A percentile compares a stretch with the other conserved stretches of the same genome.
Evolutionary conservation across 768 basidiomycete genomes (phyloP).

Genomic region (Leccinellum albellum): DNA sequence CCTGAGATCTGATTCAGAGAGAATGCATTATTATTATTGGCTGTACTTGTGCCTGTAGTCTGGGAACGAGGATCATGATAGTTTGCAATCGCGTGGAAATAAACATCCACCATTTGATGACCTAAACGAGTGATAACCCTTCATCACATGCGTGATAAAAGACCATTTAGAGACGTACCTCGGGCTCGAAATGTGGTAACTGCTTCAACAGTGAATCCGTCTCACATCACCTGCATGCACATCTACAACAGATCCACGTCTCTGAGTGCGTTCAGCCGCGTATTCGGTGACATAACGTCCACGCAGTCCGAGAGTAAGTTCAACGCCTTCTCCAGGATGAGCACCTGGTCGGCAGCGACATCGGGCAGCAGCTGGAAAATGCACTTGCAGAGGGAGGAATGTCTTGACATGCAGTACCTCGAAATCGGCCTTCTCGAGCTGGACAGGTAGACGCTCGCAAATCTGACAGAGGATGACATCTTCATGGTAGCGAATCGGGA

Average conservation of each 20-base stretch:
- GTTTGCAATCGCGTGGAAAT: not conserved
- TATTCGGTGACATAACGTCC: slow-evolving; percentile 86
- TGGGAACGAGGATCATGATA: slow-evolving; percentile 24
- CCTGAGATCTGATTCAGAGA: too few species aligned
- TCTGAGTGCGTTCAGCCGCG: slow-evolving; percentile 54
- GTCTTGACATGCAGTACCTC: slow-evolving; percentile 98
- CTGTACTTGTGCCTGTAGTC: slow-evolving; percentile 91
- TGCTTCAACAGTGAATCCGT: slow-evolving; percentile 93
- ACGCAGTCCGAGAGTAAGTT: slow-evolving; percentile 94
- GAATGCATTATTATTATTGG: too few species aligned
- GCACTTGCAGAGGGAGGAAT: slow-evolving; percentile 92
- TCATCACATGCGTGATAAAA: not conserved
- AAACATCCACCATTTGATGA: slow-evolving; percentile 61
- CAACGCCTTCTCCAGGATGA: slow-evolving; percentile 86
- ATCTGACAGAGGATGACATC: slow-evolving; percentile 79
- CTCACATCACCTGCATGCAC: slow-evolving; percentile 97
- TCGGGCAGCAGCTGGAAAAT: slow-evolving; percentile 93
- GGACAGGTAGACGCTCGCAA: slow-evolving; percentile 96
- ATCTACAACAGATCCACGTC: slow-evolving; percentile 99
- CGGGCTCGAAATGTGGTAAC: slow-evolving; percentile 92
- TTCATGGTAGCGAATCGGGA: slow-evolving; percentile 95
- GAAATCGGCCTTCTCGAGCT: slow-evolving; percentile 79
- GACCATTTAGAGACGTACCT: slow-evolving; percentile 43
- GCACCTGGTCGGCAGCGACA: slow-evolving; percentile 84
- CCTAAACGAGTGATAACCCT: slow-evolving; percentile 37